Conservation (phyloP, 257 asterid species). For the Scutellaria minor region DNA sequence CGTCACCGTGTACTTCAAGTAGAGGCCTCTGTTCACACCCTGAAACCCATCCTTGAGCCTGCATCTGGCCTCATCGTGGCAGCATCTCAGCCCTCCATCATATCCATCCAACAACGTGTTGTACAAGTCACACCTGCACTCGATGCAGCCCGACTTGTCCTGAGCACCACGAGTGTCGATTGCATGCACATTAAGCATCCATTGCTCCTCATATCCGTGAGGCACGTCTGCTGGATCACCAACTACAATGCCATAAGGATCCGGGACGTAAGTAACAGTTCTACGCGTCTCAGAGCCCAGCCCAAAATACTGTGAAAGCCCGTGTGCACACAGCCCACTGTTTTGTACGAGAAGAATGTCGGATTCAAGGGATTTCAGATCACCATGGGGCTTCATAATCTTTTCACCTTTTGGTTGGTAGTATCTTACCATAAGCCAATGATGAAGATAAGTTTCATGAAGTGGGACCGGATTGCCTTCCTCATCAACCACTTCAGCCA, state of each 20-base stretch:
- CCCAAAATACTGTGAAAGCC: constrained; percentile 57
- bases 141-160: constrained; percentile 63
- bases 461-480: constrained; percentile 60
- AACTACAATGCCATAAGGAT: constrained; percentile 65
- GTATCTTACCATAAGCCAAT: constrained; percentile 60
- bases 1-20: constrained; percentile 58
- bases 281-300: constrained; percentile 75
- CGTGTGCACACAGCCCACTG: constrained; percentile 51
- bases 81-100: constrained; percentile 64
- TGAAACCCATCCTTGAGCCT: constrained; percentile 47
- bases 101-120: constrained; percentile 54
- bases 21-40: constrained; percentile 47
- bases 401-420: constrained; percentile 1
- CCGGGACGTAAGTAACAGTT: constrained; percentile 53
- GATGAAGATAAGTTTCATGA: constrained; percentile 69
- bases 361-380: neutral
- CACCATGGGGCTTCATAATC: neutral
- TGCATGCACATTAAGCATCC: constrained; percentile 66
- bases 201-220: constrained; percentile 57
- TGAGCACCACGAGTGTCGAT: constrained; percentile 68
- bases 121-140: constrained; percentile 63
- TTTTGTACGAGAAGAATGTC: constrained; percentile 39
- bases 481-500: constrained; percentile 65
- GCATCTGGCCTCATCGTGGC: constrained; percentile 60
- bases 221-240: constrained; percentile 57